Base-by-base conservation (phyloP, 352 stramenopile genomes). In the Phytophthora fragariae region DNA sequence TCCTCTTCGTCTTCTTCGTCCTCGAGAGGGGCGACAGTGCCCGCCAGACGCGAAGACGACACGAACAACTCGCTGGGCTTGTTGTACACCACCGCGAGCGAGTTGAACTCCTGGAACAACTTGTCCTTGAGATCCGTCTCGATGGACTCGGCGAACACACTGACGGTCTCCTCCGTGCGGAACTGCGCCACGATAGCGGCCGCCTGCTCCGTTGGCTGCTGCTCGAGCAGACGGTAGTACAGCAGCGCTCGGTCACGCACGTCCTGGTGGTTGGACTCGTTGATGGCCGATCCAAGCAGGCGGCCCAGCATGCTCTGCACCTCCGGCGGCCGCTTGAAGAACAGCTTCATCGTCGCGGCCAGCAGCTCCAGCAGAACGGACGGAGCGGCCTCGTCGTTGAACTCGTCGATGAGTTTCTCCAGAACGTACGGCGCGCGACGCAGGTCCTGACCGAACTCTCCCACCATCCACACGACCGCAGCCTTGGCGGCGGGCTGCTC, bases 261-360 rank as follows among this genome's bases (percentile, higher is more conserved):
- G 83, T 99, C 97, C 66, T 97, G 90, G 69, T 98, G 90, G 60
- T 92, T 95, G 9, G 97, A 96, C 65, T 99, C 98, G 70, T 99
- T 96, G 44, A 98, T 98, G 1, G 97, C 95, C 15, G 91, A 88
- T 24, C 92, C 86, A 59, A 99, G 86, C 44, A 99, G 83, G 21
- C 95, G 87, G 5, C 97, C 98, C 29, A 99, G 84, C 97, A 99
- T 99, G 46, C 85, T 91, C 79, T 99, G 97, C 88, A 99, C 94
- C 88, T 99, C 98, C 1, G 97, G 97, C 46, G 98, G 94, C n/a
- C 97, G 90, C 79, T 98, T 94, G 81, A 99, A 99, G 79, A 99
- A 99, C 6, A 99, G 85, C 80, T 99, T 99, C 76, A 99, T 92
- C 5, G 96, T 93, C n/a, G 95, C 93, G 24, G 88, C 98, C 21